Base-by-base conservation (phyloP, 768 basidiomycete genomes). In the Russula sp. region DNA sequence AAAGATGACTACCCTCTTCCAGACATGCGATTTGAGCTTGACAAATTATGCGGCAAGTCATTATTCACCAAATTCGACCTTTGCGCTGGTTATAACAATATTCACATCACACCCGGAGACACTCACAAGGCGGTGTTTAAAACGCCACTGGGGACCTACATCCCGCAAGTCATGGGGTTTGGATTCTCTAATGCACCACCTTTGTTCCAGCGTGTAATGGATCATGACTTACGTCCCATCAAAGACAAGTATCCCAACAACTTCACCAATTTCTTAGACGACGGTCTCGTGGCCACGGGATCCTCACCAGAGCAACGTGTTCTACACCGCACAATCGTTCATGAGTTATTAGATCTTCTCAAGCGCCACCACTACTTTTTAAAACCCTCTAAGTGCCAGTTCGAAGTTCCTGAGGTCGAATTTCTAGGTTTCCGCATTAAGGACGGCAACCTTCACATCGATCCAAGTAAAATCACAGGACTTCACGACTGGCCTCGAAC, bases 181-280 rank as follows among this genome's bases (percentile, higher is more conserved):
- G 29, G 48, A 0, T 32, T 49, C 0, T 32, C 14, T 1, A 49
- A 49, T 9, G 29, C 48, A 2, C 48, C 48, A 0, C 29, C 29
- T 2, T 32, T 32, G 0, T 49, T 49, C 7, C 48, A 49, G 7
- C 2, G 7, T 0, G 8, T 49, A 0, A 49, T 49, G 48, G 9
- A 49, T 9, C 0, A 9, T 2, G n/a, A 32, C 1, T 49, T 49
- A 7, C 0, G 6, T 0, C n/a, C n/a, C n/a, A 7, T 43, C 0
- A 20, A n/a, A 0, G n/a, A 43, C 8, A 2, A 20, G 0, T 43
- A 43, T 20, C n/a, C 20, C 0, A n/a, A 43, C 7, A n/a, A 43
- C 8, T n/a, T 43, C 0, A 6, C 20, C 0, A 9, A n/a, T n/a
- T n/a, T 43, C 0, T 43, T 43, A 18, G 7, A n/a, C 18, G 8